Evolutionary conservation across 2,329 filamentous ascomycete genomes (phyloP).

Genomic region (Colletotrichum destructivum): DNA sequence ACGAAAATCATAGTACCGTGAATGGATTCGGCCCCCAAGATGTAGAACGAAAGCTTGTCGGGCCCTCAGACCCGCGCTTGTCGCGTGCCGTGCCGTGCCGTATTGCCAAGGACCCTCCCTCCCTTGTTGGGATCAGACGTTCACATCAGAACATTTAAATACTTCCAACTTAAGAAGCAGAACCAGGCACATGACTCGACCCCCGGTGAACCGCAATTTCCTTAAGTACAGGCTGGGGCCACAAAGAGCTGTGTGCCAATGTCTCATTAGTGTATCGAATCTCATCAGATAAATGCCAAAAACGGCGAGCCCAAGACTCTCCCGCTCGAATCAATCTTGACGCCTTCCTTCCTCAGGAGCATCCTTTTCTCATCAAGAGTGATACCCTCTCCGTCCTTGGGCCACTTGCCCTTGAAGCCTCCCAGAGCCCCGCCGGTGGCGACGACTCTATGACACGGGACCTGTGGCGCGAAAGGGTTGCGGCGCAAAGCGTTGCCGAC

Average conservation of each 20-base stretch:
- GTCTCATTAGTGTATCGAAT: background rate
- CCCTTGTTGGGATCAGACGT: background rate
- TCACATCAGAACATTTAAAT: background rate
- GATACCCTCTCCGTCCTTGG: slow-evolving; percentile 77
- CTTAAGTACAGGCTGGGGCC: too few relatives aligned
- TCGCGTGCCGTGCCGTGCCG: background rate
- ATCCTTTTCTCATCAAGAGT: slow-evolving; percentile 76
- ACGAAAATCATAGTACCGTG: background rate
- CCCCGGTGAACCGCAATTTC: background rate
- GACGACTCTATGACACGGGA: slow-evolving; percentile 87
- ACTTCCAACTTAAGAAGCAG: background rate
- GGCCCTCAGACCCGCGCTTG: background rate
- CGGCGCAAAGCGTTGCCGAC: slow-evolving; percentile 82
- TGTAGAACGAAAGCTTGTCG: background rate
- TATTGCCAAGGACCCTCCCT: background rate
- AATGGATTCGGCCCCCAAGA: background rate
- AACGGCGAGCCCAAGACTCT: slow-evolving; percentile 73
- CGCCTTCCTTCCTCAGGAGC: slow-evolving; percentile 75
- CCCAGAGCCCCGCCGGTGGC: slow-evolving; percentile 80
- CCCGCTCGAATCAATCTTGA: slow-evolving; percentile 73
- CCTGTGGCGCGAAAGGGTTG: slow-evolving; percentile 87
- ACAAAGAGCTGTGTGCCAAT: background rate
- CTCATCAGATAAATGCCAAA: slow-evolving; percentile 54
- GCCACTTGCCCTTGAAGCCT: slow-evolving; percentile 96
- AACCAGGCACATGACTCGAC: background rate